Evolutionary conservation across 495 filamentous ascomycete genomes (phyloP).

Genomic region (Aspergillus olivimuriae): DNA sequence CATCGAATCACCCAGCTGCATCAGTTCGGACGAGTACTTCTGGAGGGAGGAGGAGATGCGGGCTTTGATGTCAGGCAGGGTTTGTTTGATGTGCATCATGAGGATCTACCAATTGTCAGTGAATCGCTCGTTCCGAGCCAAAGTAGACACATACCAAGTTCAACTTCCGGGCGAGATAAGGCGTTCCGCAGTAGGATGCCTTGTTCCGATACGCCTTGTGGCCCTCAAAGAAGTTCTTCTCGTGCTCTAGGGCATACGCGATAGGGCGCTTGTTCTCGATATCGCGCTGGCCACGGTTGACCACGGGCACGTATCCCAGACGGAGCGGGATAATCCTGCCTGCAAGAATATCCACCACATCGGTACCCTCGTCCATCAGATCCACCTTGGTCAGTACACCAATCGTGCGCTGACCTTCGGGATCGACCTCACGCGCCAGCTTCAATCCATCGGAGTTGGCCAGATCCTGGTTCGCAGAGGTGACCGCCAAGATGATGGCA

Average conservation of each 20-base stretch:
- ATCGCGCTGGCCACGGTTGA: constrained; percentile 97
- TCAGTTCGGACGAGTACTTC: constrained; percentile 82
- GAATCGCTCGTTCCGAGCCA: not conserved
- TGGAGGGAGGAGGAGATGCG: constrained; percentile 87
- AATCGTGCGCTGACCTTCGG: constrained; percentile 96
- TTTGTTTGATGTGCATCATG: constrained; percentile 99
- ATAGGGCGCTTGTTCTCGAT: constrained; percentile 97
- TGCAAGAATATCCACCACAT: constrained; percentile 98
- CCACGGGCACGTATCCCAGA: constrained; percentile 95
- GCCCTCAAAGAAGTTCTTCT: constrained; percentile 97
- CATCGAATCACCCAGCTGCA: constrained; percentile 84
- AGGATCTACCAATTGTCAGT: constrained; percentile 57
- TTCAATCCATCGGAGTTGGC: constrained; percentile 98
- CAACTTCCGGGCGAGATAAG: constrained; percentile 91
- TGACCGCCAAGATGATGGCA: constrained; percentile 95
- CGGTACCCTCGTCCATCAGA: constrained; percentile 98
- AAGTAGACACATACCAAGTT: constrained; percentile 59
- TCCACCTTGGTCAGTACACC: constrained; percentile 99
- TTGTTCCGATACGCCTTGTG: constrained; percentile 99
- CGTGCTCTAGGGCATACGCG: constrained; percentile 84
- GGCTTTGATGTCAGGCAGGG: constrained; percentile 94
- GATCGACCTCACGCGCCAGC: constrained; percentile 93
- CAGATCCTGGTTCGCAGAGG: constrained; percentile 92
- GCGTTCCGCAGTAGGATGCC: constrained; percentile 95
- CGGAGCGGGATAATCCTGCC: constrained; percentile 95